Evolutionary conservation across 345 rosid species (phyloP).

Genomic region (Eucalyptus curtisii): DNA sequence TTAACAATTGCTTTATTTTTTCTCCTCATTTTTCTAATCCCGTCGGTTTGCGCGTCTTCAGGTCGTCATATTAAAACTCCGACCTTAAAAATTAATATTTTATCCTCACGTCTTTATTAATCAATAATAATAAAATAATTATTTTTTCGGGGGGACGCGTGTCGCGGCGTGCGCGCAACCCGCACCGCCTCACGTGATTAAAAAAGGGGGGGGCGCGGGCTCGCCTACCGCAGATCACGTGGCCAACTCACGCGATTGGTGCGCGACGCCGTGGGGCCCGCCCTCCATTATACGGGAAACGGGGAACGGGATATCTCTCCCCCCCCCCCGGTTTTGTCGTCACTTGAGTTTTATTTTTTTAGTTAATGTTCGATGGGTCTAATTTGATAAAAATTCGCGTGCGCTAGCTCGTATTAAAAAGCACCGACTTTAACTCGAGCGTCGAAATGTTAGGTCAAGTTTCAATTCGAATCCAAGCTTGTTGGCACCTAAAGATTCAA

Average conservation of each 20-base stretch:
- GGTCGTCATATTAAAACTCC: not conserved
- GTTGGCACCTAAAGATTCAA: accelerated
- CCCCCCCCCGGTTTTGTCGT: not conserved
- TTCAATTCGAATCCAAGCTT: not conserved
- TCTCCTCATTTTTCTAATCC: not conserved
- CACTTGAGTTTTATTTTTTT: not conserved
- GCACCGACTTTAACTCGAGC: not conserved
- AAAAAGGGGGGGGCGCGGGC: not conserved
- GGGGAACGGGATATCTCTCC: not conserved
- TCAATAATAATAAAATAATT: not conserved
- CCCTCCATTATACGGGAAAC: not conserved
- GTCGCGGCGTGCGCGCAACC: conserved; percentile 15
- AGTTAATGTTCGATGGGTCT: not conserved
- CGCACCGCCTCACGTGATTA: conserved; percentile 39
- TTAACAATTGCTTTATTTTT: conserved; percentile 15
- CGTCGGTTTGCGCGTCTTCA: not conserved
- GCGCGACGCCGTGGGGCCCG: not conserved
- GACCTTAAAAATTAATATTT: too few species aligned
- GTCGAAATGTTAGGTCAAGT: accelerated
- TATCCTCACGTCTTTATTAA: not conserved
- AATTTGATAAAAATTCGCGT: not conserved
- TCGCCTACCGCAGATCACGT: conserved; percentile 35
- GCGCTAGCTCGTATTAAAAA: not conserved
- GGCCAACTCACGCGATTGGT: conserved; percentile 38
- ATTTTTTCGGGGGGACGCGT: conserved; percentile 10